phyloP scores from a whole-genome alignment of 1,139 yeast genomes.

The Debaryomyces coudertii region DNA sequence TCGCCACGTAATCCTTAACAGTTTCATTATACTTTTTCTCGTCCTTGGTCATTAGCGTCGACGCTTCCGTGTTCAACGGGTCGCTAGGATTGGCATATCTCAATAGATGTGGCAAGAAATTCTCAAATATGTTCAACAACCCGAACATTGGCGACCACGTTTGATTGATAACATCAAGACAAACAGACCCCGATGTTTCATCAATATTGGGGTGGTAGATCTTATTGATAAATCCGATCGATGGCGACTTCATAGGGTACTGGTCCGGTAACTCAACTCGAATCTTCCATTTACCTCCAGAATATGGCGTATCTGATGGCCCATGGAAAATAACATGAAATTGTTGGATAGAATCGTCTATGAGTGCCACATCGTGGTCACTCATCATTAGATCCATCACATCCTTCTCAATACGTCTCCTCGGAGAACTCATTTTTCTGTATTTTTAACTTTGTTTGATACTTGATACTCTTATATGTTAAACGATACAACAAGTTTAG shows the following conservation, averaged over 20 bases:
- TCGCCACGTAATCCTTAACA: conserved; percentile 72
- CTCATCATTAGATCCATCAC: conserved; percentile 98
- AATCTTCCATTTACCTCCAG: conserved; percentile 88
- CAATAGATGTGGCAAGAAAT: conserved; percentile 87
- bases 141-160: conserved; percentile 99
- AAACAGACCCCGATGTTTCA: conserved; percentile 88
- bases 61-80: conserved; percentile 92
- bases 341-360: conserved; percentile 90
- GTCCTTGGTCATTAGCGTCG: conserved; percentile 75
- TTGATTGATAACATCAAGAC: conserved; percentile 94
- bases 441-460: neutral
- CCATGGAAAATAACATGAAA: conserved; percentile 86
- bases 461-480: neutral
- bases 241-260: conserved; percentile 94
- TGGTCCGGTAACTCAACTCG: conserved; percentile 95
- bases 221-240: conserved; percentile 89
- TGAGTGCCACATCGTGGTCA: conserved; percentile 84
- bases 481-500: neutral
- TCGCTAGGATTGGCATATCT: conserved; percentile 94
- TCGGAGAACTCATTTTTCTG: conserved; percentile 63
- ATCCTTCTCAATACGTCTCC: conserved; percentile 92
- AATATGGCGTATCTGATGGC: conserved; percentile 86
- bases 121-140: conserved; percentile 84
- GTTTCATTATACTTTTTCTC: conserved; percentile 66
- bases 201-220: conserved; percentile 95